Evolutionary conservation across 371 early-diverging fungal genomes (phyloP).

Genomic region (Blastocladiella emersonii): DNA sequence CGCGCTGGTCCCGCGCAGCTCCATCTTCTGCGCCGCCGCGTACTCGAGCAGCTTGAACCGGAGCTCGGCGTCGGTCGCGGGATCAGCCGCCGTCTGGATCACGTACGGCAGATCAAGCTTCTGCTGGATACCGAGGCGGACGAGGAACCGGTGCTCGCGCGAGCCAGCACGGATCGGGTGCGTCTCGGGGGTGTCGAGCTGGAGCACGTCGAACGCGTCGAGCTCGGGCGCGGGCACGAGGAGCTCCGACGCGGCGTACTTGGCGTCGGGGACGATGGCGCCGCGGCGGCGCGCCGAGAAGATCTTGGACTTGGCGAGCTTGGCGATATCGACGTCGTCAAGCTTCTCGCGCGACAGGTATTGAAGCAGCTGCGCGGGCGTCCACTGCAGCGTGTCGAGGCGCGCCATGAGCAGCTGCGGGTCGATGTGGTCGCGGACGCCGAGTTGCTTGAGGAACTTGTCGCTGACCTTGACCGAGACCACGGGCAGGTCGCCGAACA

Average conservation of each 20-base stretch:
- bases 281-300: constrained; percentile 26
- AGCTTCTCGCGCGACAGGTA: constrained; percentile 58
- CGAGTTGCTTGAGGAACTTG: constrained; percentile 45
- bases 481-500: constrained; percentile 71
- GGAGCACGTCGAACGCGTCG: not conserved
- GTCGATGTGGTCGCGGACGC: constrained; percentile 80
- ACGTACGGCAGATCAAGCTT: constrained; percentile 37
- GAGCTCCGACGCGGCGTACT: not conserved
- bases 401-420: constrained; percentile 74
- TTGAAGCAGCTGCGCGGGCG: constrained; percentile 67
- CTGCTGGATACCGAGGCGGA: constrained; percentile 42
- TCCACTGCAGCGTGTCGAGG: constrained; percentile 68
- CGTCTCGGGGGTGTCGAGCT: not conserved
- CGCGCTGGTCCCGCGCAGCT: constrained; percentile 23
- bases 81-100: constrained; percentile 38
- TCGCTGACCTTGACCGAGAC: constrained; percentile 44
- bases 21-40: constrained; percentile 25
- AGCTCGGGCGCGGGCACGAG: not conserved
- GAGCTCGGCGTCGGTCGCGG: constrained; percentile 17
- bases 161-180: not conserved
- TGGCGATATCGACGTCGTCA: constrained; percentile 38
- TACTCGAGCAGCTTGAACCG: constrained; percentile 43
- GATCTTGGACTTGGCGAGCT: constrained; percentile 49
- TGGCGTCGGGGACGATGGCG: not conserved
- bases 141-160: constrained; percentile 45